Base-by-base conservation (phyloP, 2,329 filamentous ascomycete genomes). In the Fusarium sp. region DNA sequence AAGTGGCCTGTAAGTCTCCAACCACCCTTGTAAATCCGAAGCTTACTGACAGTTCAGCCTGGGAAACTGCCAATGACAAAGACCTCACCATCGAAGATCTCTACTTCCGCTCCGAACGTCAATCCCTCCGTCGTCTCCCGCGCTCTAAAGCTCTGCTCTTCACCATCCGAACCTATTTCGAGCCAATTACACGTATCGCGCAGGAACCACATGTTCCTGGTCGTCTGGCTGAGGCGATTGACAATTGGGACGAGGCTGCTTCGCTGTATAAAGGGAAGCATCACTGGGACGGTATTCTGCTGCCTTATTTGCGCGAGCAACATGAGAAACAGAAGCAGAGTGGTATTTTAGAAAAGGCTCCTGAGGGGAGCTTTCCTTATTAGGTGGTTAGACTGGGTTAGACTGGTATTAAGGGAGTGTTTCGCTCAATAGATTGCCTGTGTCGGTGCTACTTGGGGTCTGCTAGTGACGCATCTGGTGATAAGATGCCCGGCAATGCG, bases 101-200 rank as follows among this genome's bases (percentile, higher is more conserved):
- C 9, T 64, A 72, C 23, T 72, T 72, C 13, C 66, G 66, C 12
- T 72, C 70, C 1, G 69, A 72, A 45, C 50, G 69, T 27, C 70
- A 72, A 7, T 70, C 70, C 0, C 59, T 72, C 1, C 66, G 70
- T 7, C 47, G 69, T 16, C 66, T 72, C 0, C 70, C 70, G 3
- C 46, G 66, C 2, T 72, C 70, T 4, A 59, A 55, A 3, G 55
- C 57, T 7, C 40, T 72, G 0, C 21, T 72, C 1, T 72, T 72
- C 9, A 72, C 69, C 0, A 43, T 72, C 2, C 66, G 63, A 0
- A 72, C 69, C 1, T 72, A 72, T 10, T 72, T 72, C 18, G 70
- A 72, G 14, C 70, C 66, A 0, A 57, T 72, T 4, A 72, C 57
- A 9, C 51, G 28, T 0, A 70, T 72, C 2, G 51, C 56, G 2